Conservation (phyloP, 1,139 yeast species). For the Wickerhamomyces sp. region DNA sequence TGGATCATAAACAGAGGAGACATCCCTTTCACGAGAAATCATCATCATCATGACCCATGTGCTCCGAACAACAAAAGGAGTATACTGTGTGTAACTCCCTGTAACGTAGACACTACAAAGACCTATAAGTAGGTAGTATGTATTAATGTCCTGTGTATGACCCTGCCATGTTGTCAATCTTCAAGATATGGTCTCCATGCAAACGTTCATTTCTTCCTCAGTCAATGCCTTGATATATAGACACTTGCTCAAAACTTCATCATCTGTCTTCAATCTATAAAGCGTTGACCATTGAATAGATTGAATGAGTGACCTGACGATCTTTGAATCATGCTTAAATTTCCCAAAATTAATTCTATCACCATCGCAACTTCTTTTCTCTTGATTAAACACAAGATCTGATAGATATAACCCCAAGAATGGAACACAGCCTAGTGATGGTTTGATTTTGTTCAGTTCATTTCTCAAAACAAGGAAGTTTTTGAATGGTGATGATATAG, state of each 20-base stretch:
- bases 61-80: no score
- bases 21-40: no score
- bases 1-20: no score
- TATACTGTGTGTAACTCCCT: no score
- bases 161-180: no score
- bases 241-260: slow-evolving; percentile 74
- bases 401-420: slow-evolving; percentile 82
- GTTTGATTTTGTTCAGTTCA: slow-evolving; percentile 56
- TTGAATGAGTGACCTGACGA: slow-evolving; percentile 75
- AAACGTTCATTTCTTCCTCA: slow-evolving; percentile 65
- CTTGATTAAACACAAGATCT: slow-evolving; percentile 78
- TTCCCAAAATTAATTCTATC: slow-evolving; percentile 69
- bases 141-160: no score
- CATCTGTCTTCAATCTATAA: slow-evolving; percentile 45
- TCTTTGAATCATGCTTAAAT: slow-evolving; percentile 70
- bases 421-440: slow-evolving; percentile 81
- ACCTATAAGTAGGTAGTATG: no score
- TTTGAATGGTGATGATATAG: slow-evolving; percentile 56
- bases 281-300: slow-evolving; percentile 81
- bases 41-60: no score
- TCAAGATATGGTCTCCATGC: slow-evolving; percentile 19
- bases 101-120: no score
- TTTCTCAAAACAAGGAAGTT: slow-evolving; percentile 63
- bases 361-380: slow-evolving; percentile 37
- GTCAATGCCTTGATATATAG: slow-evolving; percentile 74